A percentile compares a stretch with the other conserved stretches of the same genome.
Evolutionary conservation across 257 asterid genomes (phyloP).

Genomic region (Handroanthus guayacan): DNA sequence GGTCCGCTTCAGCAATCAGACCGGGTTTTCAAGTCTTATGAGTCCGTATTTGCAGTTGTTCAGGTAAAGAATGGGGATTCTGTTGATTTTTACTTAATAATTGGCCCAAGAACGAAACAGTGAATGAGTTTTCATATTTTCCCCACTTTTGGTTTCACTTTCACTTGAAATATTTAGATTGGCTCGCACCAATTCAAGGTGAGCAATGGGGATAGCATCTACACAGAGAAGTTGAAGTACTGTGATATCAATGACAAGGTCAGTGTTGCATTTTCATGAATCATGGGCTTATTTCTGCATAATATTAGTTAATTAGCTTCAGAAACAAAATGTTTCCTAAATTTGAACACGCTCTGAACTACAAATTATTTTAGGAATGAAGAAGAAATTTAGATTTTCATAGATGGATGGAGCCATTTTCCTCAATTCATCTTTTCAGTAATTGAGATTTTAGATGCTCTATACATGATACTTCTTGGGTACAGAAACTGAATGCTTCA

Average conservation of each 20-base stretch:
- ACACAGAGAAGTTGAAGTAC: constrained; percentile 78
- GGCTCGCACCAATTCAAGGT: constrained; percentile 98
- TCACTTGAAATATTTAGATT: constrained; percentile 53
- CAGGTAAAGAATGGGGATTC: constrained; percentile 55
- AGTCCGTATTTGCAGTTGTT: constrained; percentile 80
- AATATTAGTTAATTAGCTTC: background rate
- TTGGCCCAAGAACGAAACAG: background rate
- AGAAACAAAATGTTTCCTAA: constrained; percentile 4
- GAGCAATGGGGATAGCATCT: constrained; percentile 86
- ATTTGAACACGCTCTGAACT: background rate
- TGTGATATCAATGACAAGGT: constrained; percentile 95
- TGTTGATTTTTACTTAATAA: background rate
- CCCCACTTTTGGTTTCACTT: background rate
- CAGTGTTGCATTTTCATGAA: constrained; percentile 36
- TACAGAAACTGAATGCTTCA: background rate
- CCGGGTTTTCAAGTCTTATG: constrained; percentile 61
- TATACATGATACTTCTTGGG: background rate
- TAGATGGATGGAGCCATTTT: background rate
- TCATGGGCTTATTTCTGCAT: constrained; percentile 15
- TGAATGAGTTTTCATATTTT: background rate
- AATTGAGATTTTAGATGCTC: constrained; percentile 21
- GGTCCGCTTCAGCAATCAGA: constrained; percentile 75
- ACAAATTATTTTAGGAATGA: background rate
- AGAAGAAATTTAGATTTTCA: background rate
- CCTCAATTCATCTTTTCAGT: background rate